Base-by-base conservation (phyloP, 2,329 filamentous ascomycete species). In the Rhynchosporium agropyri region DNA sequence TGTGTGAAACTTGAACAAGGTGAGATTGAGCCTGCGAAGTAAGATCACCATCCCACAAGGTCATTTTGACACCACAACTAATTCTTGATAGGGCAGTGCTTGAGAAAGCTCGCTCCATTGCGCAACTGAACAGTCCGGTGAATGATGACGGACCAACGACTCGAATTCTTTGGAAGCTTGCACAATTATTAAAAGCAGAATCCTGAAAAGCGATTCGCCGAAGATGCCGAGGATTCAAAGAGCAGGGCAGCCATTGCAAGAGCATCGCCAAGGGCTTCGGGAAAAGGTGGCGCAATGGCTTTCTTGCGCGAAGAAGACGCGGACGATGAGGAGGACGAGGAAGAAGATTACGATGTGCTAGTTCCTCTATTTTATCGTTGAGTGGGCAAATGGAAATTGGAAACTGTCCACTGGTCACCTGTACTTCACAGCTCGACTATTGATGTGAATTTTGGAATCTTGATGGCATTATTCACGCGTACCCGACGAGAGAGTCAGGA, bases 281-380 rank as follows among this genome's bases (percentile, higher is more conserved):
- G 71, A 7, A 73, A 76, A 69, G 74, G 74, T 0, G 73, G 72
- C 3, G 63, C 75, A 29, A 69, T 71, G 15, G 67, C 75, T 13
- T 64, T 67, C 3, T 65, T 75, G 61, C 73, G 76, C 50, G 73
- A 75, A 26, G 72, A 76, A 4, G 63, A 57, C 13, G 56, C 63
- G 29, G 45, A 42, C 2, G 64, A 69, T 33, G 7, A 28, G 7
- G 53, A 65, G 31, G 62, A 68, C 33, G 58, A 51, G 29, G 67
- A 70, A 28, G 62, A 67, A 53, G 20, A 38, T 20, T 70, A 67
- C 42, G 68, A 70, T 46, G 46, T 57, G 7, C 54, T 69, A 31
- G 64, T 70, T 49, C 66, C 67, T 5, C 40, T 59, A 10, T 70
- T 59, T 42, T 69, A 65, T 43, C 61, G 66, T 49, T 69, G 38